Evolutionary conservation across 106 monocot species (phyloP).

Genomic region (Triglochin maritima): DNA sequence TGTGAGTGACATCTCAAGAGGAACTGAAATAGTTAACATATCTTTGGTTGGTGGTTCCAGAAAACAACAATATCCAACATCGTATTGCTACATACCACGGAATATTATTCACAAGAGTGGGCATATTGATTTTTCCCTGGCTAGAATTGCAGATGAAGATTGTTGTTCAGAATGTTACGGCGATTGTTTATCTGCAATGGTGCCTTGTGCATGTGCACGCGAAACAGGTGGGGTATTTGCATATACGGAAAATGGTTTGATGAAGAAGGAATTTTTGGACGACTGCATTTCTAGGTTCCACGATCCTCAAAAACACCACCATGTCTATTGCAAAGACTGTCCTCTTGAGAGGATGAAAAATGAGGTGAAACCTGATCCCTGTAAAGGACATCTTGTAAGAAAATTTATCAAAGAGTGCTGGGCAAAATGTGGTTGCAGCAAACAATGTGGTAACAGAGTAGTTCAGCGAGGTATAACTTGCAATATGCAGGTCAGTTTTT

Average conservation of each 20-base stretch:
- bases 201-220: slow-evolving; percentile 74
- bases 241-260: slow-evolving; percentile 49
- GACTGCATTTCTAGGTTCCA: slow-evolving; percentile 31
- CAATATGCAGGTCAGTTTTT: slow-evolving; percentile 39
- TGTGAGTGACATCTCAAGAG: slow-evolving; percentile 54
- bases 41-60: slow-evolving; percentile 32
- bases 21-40: slow-evolving; percentile 54
- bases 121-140: slow-evolving; percentile 69
- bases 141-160: slow-evolving; percentile 80
- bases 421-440: slow-evolving; percentile 82
- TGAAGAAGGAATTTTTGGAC: slow-evolving; percentile 54
- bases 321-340: slow-evolving; percentile 58
- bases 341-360: slow-evolving; percentile 63
- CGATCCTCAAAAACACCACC: slow-evolving; percentile 25
- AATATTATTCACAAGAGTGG: slow-evolving; percentile 67
- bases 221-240: slow-evolving; percentile 84
- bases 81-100: slow-evolving; percentile 52
- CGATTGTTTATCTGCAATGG: slow-evolving; percentile 49
- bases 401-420: slow-evolving; percentile 91
- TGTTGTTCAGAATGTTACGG: slow-evolving; percentile 71
- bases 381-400: slow-evolving; percentile 58
- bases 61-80: slow-evolving; percentile 27
- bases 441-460: slow-evolving; percentile 69
- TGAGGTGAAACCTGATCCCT: slow-evolving; percentile 37
- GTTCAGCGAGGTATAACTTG: slow-evolving; percentile 76